Conservation (phyloP, 1,284 basidiomycete genomes). For the Boletellus deceptivus region DNA sequence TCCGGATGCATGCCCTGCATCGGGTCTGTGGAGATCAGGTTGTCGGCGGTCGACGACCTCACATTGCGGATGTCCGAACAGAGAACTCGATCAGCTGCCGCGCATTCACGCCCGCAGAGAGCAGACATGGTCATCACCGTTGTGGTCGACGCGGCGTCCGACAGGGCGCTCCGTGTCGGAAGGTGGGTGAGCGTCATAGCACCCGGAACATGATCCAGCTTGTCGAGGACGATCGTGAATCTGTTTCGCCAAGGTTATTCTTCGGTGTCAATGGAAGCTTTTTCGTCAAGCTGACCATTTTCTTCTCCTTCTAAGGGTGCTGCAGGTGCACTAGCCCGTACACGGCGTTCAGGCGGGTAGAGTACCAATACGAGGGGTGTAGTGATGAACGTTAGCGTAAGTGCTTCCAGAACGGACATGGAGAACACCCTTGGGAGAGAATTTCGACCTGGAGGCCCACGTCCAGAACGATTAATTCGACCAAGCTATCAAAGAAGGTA, state of each 20-base stretch:
- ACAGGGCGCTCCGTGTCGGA: neutral
- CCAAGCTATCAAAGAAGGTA: conserved; percentile 48
- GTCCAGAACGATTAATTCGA: conserved; percentile 94
- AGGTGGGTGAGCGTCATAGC: conserved; percentile 68
- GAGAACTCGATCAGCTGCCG: conserved; percentile 88
- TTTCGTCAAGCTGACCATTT: conserved; percentile 11
- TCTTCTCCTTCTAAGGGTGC: conserved; percentile 3
- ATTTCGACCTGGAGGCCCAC: conserved; percentile 86
- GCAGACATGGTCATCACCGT: neutral
- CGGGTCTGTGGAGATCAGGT: conserved; percentile 74
- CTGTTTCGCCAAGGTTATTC: conserved; percentile 32
- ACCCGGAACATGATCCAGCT: conserved; percentile 81
- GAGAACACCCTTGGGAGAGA: conserved; percentile 72
- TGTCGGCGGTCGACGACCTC: conserved; percentile 77
- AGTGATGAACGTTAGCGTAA: conserved; percentile 86
- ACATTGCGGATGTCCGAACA: conserved; percentile 88
- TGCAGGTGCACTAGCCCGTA: conserved; percentile 3
- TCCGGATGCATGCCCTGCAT: conserved; percentile 80
- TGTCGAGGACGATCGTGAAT: conserved; percentile 85
- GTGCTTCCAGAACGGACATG: conserved; percentile 91
- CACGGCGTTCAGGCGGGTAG: conserved; percentile 68
- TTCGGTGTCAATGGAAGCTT: conserved; percentile 14
- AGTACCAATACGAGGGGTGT: conserved; percentile 78
- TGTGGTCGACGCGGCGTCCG: conserved; percentile 14
- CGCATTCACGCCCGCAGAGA: conserved; percentile 50